Conservation (phyloP, 805 yeast genomes). For the Limtongozyma cylindracea region DNA sequence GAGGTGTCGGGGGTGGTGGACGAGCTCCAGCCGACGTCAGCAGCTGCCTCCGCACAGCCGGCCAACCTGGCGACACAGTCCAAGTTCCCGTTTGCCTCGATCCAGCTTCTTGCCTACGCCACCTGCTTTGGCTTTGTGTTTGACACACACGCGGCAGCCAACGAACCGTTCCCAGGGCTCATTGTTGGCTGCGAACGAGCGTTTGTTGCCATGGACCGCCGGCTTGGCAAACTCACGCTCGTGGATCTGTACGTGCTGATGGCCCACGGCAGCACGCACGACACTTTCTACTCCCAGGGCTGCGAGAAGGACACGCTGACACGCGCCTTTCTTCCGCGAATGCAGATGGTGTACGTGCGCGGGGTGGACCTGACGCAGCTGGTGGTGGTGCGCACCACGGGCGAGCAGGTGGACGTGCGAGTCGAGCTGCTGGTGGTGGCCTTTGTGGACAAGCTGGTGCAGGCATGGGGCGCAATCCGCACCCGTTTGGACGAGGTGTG, state of each 20-base stretch:
- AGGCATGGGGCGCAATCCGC: too few species aligned
- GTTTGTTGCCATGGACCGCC: conserved; percentile 34
- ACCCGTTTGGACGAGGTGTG: too few species aligned
- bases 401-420: conserved; percentile 46
- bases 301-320: conserved; percentile 23
- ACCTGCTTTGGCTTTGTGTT: conserved; percentile 65
- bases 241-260: conserved; percentile 46
- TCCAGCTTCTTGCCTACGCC: conserved; percentile 34
- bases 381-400: conserved; percentile 25
- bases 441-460: too few species aligned
- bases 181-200: conserved; percentile 56
- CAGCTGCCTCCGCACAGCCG: too few species aligned
- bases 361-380: conserved; percentile 11
- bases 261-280: conserved; percentile 32
- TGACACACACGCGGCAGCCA: conserved; percentile 14
- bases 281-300: conserved; percentile 18
- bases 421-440: too few species aligned
- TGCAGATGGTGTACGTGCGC: conserved; percentile 27
- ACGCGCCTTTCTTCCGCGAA: conserved; percentile 42
- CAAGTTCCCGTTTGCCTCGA: conserved; percentile 14
- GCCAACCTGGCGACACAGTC: too few species aligned
- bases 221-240: conserved; percentile 40
- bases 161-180: conserved; percentile 36
- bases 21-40: too few species aligned
- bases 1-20: too few species aligned